Conservation (phyloP, 768 basidiomycete genomes). For the Rickenella mellea region DNA sequence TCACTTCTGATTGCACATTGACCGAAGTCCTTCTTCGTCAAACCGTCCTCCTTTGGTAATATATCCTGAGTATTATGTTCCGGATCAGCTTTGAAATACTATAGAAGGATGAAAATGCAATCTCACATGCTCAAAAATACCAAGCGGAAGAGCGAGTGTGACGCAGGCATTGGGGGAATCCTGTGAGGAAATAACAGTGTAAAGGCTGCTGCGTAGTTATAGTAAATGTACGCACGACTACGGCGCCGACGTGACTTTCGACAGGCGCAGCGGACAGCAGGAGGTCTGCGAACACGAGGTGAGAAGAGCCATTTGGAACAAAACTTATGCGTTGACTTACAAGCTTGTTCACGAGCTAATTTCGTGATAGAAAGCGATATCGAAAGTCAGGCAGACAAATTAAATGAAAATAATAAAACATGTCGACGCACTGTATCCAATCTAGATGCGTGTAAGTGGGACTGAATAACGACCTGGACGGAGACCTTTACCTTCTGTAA, state of each 20-base stretch:
- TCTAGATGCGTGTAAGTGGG: conserved; percentile 20
- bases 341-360: conserved; percentile 68
- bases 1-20: conserved; percentile 62
- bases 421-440: conserved; percentile 56
- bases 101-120: neutral
- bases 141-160: conserved; percentile 64
- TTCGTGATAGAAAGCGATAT: neutral
- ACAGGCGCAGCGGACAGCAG: conserved; percentile 61
- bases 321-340: conserved; percentile 22
- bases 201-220: neutral
- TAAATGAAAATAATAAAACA: neutral
- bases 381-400: neutral
- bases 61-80: conserved; percentile 41
- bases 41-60: conserved; percentile 51
- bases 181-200: conserved; percentile 19
- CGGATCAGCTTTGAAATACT: too few relatives aligned
- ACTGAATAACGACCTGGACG: neutral
- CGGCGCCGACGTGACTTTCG: conserved; percentile 59
- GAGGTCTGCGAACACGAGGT: conserved; percentile 32
- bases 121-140: conserved; percentile 64
- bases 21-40: conserved; percentile 48
- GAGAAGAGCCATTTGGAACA: neutral
- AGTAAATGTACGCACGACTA: conserved; percentile 42
- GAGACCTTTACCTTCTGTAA: conserved; percentile 55
- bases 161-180: conserved; percentile 76